Conservation (phyloP, 2,329 filamentous ascomycete species). For the Penicillium aurantiogriseum region DNA sequence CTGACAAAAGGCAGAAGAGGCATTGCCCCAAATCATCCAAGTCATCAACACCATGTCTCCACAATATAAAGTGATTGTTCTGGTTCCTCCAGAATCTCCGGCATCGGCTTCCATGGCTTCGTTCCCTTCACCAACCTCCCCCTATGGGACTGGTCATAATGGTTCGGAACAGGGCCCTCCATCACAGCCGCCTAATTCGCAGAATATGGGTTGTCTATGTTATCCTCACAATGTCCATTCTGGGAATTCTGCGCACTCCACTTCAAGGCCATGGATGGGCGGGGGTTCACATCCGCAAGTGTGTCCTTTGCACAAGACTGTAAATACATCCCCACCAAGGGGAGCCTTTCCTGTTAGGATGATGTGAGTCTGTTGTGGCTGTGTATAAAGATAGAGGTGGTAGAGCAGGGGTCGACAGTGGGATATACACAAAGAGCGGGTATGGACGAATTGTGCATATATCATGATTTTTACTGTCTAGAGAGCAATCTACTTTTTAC, state of each 20-base stretch:
- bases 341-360: neutral
- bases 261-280: neutral
- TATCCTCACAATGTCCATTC: neutral
- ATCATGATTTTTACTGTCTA: neutral
- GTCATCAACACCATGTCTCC: conserved; percentile 14
- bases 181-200: neutral
- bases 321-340: neutral
- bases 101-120: neutral
- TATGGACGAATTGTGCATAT: neutral
- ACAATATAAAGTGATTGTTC: conserved; percentile 20
- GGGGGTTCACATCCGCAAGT: neutral
- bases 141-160: neutral
- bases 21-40: conserved; percentile 21
- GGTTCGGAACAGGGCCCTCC: neutral
- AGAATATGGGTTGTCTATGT: conserved; percentile 4
- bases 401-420: too few relatives aligned
- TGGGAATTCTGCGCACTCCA: neutral
- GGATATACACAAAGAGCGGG: neutral
- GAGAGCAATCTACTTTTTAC: neutral
- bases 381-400: neutral
- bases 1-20: conserved; percentile 11
- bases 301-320: conserved; percentile 12
- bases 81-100: conserved; percentile 13
- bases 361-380: neutral
- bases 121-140: neutral